These are phyloP conservation scores for Clausena lansium DNA, from an alignment of 345 rosid genomes.

Conservation along the genomic window DNA sequence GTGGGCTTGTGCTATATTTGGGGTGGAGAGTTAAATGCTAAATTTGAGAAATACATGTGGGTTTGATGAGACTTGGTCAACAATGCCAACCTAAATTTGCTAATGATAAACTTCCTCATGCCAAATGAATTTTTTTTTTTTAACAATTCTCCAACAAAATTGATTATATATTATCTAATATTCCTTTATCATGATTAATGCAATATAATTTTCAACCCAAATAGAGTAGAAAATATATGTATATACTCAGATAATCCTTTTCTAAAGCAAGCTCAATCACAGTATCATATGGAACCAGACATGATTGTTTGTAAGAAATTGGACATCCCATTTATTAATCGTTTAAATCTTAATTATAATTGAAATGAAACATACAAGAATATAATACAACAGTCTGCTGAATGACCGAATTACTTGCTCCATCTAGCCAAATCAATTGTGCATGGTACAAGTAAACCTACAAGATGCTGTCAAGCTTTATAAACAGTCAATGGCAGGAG, in stretches of 20 bases:
- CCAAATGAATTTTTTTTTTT: background rate
- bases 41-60: background rate
- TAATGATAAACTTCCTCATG: too few species aligned
- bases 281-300: background rate
- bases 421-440: background rate
- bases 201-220: background rate
- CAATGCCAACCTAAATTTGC: background rate
- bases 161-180: background rate
- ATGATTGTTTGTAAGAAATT: background rate
- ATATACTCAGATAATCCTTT: background rate
- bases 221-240: background rate
- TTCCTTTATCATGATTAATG: background rate
- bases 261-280: background rate
- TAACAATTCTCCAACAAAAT: background rate
- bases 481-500: background rate
- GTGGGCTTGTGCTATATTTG: constrained; percentile 8
- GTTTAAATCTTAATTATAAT: background rate
- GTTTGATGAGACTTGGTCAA: constrained; percentile 7
- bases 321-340: background rate
- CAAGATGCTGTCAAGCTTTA: background rate
- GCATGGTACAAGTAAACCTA: background rate
- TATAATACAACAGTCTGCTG: background rate
- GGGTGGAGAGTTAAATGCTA: background rate
- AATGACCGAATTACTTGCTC: background rate
- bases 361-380: background rate